Conservation (phyloP, 176 grass and related monocot species). For the Elymus sibiricus region DNA sequence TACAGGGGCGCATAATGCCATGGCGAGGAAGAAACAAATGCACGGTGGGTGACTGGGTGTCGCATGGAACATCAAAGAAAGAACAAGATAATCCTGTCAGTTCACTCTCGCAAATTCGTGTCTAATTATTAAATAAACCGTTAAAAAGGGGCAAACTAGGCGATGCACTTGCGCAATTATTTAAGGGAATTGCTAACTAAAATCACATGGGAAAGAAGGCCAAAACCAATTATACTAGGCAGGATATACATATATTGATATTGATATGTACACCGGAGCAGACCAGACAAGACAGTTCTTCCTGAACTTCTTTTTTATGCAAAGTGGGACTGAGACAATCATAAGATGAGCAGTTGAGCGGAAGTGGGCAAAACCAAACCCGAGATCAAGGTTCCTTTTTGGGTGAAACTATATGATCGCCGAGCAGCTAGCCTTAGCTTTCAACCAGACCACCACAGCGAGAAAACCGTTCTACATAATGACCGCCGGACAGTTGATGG, state of each 20-base stretch:
- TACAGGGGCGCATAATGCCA: background rate
- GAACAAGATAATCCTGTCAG: background rate
- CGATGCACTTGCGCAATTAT: background rate
- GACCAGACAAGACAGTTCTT: background rate
- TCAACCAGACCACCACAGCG: background rate
- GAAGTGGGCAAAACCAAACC: background rate
- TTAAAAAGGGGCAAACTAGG: background rate
- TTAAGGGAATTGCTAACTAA: background rate
- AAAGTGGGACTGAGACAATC: background rate
- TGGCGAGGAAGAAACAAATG: background rate
- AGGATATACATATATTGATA: background rate
- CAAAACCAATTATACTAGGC: background rate
- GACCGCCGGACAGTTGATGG: constrained; percentile 21
- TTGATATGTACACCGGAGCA: background rate
- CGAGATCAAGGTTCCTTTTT: background rate
- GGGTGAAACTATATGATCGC: background rate
- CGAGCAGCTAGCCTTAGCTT: background rate
- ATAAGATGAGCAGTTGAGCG: background rate
- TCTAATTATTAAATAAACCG: background rate
- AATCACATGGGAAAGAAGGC: background rate
- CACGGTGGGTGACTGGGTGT: background rate
- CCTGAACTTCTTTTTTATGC: background rate
- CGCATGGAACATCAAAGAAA: background rate
- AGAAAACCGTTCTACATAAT: background rate
- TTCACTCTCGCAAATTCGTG: background rate